Evolutionary conservation across 306 rosid genomes (phyloP).

Genomic region (Acacia acuminata): DNA sequence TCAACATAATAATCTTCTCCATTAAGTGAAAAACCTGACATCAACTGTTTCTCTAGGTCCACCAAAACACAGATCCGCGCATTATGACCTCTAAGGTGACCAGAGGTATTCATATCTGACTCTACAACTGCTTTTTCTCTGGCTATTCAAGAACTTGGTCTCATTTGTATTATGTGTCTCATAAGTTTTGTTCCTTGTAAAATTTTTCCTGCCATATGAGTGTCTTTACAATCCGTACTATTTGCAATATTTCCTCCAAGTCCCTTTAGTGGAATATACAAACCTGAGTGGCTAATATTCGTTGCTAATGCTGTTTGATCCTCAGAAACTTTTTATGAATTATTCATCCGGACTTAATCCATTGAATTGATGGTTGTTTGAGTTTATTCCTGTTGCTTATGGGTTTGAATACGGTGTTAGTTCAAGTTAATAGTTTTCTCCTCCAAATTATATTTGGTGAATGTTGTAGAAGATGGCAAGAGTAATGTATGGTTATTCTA

Average conservation of each 20-base stretch:
- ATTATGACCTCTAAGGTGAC: no score
- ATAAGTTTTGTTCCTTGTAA: not conserved
- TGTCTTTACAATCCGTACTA: not conserved
- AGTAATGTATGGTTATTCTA: not conserved
- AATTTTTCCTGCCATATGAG: not conserved
- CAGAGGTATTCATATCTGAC: no score
- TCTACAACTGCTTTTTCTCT: not conserved
- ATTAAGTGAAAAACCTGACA: no score
- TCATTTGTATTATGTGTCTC: not conserved
- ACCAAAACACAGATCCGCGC: no score
- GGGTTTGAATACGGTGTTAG: not conserved
- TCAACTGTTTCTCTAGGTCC: no score
- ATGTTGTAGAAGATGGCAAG: not conserved
- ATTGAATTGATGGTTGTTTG: no score
- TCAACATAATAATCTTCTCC: no score
- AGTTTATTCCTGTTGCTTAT: not conserved
- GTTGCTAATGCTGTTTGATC: not conserved
- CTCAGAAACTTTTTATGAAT: not conserved
- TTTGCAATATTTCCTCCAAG: not conserved
- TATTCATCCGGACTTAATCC: not conserved
- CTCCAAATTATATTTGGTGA: not conserved
- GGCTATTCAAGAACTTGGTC: slow-evolving; percentile 26
- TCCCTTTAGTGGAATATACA: not conserved
- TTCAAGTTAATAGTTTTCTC: not conserved
- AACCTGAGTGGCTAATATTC: not conserved